Evolutionary conservation across 345 rosid genomes (phyloP).

Genomic region (Mercurialis annua): DNA sequence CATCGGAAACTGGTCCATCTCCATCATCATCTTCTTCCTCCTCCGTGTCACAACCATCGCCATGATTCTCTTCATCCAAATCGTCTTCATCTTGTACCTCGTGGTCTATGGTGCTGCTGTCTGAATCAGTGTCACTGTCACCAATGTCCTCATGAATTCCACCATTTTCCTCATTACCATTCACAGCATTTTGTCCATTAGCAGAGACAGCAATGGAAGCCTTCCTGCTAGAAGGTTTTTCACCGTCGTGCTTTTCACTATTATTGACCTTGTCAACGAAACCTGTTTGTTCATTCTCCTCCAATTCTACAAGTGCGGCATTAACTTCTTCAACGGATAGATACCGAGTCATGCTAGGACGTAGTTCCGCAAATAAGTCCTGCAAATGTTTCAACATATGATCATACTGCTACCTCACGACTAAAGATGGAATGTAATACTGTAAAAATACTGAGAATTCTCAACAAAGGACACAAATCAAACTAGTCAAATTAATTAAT

Average conservation of each 20-base stretch:
- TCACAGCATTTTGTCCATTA: constrained; percentile 42
- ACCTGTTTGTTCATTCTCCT: constrained; percentile 66
- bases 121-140: constrained; percentile 81
- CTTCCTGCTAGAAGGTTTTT: constrained; percentile 49
- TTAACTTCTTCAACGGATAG: constrained; percentile 75
- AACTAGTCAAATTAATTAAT: not conserved
- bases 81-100: constrained; percentile 73
- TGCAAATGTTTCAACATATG: constrained; percentile 33
- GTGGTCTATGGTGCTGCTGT: constrained; percentile 65
- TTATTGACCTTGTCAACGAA: constrained; percentile 51
- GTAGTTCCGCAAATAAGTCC: constrained; percentile 91
- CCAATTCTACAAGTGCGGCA: constrained; percentile 71
- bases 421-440: not conserved
- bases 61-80: constrained; percentile 75
- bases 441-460: not conserved
- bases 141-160: constrained; percentile 52
- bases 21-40: constrained; percentile 65
- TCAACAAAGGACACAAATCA: not conserved
- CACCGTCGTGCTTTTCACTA: constrained; percentile 60
- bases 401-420: constrained; percentile 19
- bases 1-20: constrained; percentile 71
- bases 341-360: constrained; percentile 80
- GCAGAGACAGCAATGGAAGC: constrained; percentile 39
- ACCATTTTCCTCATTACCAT: constrained; percentile 70
- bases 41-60: constrained; percentile 57